Percentiles rank a stretch among this genome's conserved stretches.
These are phyloP conservation scores for Colletotrichum graminicola DNA, from an alignment of 2,329 filamentous ascomycete species.

Conservation along the genomic window DNA sequence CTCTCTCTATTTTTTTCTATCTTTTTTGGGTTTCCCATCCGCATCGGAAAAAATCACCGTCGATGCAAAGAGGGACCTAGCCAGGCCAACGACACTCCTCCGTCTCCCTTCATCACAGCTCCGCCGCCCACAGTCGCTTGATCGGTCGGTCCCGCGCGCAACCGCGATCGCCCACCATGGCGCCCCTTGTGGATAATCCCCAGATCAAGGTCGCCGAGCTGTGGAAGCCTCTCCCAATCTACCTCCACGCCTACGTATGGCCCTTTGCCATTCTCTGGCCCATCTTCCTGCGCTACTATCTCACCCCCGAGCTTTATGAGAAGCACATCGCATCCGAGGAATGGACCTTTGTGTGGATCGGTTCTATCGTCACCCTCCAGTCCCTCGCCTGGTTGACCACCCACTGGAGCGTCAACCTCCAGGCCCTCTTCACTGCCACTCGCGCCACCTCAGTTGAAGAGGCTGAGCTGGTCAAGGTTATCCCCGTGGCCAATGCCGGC, in stretches of 20 bases:
- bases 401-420: slow-evolving; percentile 94
- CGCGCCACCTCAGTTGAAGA: slow-evolving; percentile 77
- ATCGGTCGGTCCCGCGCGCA: slow-evolving; percentile 18
- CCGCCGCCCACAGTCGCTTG: background rate
- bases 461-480: slow-evolving; percentile 90
- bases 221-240: slow-evolving; percentile 84
- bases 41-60: slow-evolving; percentile 10
- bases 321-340: slow-evolving; percentile 93
- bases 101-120: background rate
- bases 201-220: slow-evolving; percentile 91
- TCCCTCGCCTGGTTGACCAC: slow-evolving; percentile 94
- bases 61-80: slow-evolving; percentile 7
- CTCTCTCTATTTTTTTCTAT: background rate
- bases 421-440: slow-evolving; percentile 83
- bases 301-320: slow-evolving; percentile 86
- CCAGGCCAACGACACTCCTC: background rate
- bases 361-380: slow-evolving; percentile 88
- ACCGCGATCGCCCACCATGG: slow-evolving; percentile 60
- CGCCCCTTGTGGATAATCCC: slow-evolving; percentile 88
- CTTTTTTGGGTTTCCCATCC: slow-evolving; percentile 4
- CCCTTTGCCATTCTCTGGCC: slow-evolving; percentile 95
- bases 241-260: slow-evolving; percentile 91
- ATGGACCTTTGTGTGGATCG: slow-evolving; percentile 97
- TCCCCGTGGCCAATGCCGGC: slow-evolving; percentile 90
- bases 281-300: slow-evolving; percentile 88